Base-by-base conservation (phyloP, 345 rosid genomes). In the Eucalyptus victrix region DNA sequence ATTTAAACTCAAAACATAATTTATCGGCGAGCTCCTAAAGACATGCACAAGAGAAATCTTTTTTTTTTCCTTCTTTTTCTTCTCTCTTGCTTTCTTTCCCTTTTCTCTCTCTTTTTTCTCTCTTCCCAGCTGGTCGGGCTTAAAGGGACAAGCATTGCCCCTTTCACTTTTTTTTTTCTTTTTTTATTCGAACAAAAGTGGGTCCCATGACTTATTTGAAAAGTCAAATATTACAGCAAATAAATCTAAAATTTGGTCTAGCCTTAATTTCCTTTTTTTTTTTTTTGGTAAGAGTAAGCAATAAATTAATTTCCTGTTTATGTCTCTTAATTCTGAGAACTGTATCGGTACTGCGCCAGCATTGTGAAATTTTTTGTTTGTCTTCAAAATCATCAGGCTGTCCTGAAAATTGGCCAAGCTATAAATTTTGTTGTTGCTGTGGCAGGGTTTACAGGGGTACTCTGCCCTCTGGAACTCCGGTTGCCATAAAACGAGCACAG, bases 401-500 rank as follows among this genome's bases (percentile, higher is more conserved):
- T 19, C 80, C 44, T 5, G 44, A 69, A 69, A 69, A 69, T 13
- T 69, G 44, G 44, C 80, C 6, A 12, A 34, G 44, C 18, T 34
- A 19, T 34, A 72, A 12, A 19, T 49, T 86, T 30, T 47, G 17
- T 80, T 42, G 51, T 30, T 81, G 21, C 34, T 85, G 19, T 86
- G 56, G 40, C 94, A 96, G 98, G 98, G 99, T 97, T 86, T 97
- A 95, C 62, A 94, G 93, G 92, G 98, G 98, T 44, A 92, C 89
- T 87, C 95, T 95, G 87, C 94, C 96, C 8, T 50, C 91, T 26
- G 95, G 98, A 16, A 88, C 93, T 87, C 88, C 94, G 32, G 87
- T 96, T 87, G 99, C 98, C 56, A 94, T 96, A 87, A 97, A 95
- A 93, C 93, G 98, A 90, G 98, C 99, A 89, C 95, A 95, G 87